A percentile compares a stretch with the other conserved stretches of the same genome.
These are phyloP conservation scores for Akanthomyces uredinophilus DNA, from an alignment of 2,329 filamentous ascomycete genomes.

Conservation along the genomic window DNA sequence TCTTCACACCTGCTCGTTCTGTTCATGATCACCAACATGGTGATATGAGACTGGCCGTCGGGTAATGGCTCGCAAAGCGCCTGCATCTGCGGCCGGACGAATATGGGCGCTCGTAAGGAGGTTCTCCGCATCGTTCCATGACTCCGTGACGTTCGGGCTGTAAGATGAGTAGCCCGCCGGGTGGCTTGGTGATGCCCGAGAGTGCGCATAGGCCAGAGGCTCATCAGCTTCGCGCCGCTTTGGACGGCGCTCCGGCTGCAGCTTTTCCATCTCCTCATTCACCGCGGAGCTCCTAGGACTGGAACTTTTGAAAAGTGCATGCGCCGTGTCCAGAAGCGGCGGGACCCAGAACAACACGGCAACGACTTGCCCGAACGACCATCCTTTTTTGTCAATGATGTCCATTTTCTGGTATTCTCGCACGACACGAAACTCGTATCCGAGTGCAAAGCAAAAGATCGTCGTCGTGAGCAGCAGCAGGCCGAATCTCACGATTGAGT, in stretches of 20 bases:
- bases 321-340: neutral
- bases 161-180: neutral
- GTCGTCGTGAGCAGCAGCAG: neutral
- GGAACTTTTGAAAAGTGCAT: neutral
- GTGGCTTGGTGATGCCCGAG: neutral
- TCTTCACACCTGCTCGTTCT: conserved; percentile 1
- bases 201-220: neutral
- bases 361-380: neutral
- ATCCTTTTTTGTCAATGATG: conserved; percentile 6
- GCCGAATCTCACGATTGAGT: neutral
- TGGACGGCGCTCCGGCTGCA: neutral
- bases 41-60: neutral
- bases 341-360: neutral
- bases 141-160: neutral
- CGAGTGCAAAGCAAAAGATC: neutral
- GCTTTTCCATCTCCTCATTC: neutral
- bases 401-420: conserved; percentile 8
- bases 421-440: neutral
- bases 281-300: neutral
- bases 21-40: conserved; percentile 4
- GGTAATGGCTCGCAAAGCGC: neutral
- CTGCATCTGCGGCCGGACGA: neutral
- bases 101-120: neutral
- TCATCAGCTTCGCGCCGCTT: neutral
- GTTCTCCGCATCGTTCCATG: neutral